Evolutionary conservation across 495 filamentous ascomycete genomes (phyloP).

Genomic region (Penicillium egyptiacum): DNA sequence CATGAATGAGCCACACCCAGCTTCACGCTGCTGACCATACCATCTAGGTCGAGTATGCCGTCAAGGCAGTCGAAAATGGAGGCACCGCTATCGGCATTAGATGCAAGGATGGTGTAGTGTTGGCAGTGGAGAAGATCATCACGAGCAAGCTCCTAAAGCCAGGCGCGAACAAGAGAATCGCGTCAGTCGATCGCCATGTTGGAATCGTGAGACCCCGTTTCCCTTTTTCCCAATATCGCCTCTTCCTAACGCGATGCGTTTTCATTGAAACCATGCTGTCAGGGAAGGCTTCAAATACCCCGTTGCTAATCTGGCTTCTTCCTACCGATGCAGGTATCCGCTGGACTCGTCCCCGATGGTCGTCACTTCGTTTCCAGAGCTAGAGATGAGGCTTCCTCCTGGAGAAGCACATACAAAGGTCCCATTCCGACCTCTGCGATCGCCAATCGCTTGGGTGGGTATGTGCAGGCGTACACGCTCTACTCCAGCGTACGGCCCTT

Average conservation of each 20-base stretch:
- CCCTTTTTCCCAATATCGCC: neutral
- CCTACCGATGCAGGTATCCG: slow-evolving; percentile 64
- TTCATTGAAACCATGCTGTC: neutral
- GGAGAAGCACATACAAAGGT: slow-evolving; percentile 86
- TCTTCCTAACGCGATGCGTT: neutral
- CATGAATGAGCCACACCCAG: slow-evolving; percentile 6
- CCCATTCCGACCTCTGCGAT: slow-evolving; percentile 86
- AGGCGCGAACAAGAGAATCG: slow-evolving; percentile 93
- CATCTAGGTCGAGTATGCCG: slow-evolving; percentile 85
- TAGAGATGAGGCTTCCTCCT: slow-evolving; percentile 85
- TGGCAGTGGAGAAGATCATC: slow-evolving; percentile 95
- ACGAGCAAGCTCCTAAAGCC: slow-evolving; percentile 92
- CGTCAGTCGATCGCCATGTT: slow-evolving; percentile 88
- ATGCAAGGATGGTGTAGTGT: slow-evolving; percentile 94
- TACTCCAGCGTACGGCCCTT: slow-evolving; percentile 96
- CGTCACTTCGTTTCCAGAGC: slow-evolving; percentile 93
- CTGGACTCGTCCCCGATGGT: slow-evolving; percentile 91
- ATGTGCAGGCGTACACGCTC: slow-evolving; percentile 94
- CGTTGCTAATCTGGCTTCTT: slow-evolving; percentile 6
- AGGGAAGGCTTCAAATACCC: neutral
- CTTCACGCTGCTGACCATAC: slow-evolving; percentile 13
- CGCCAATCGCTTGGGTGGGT: slow-evolving; percentile 86
- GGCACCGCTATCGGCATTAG: slow-evolving; percentile 95
- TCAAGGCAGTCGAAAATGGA: slow-evolving; percentile 98
- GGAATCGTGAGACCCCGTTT: slow-evolving; percentile 69